Base-by-base conservation (phyloP, 2,329 filamentous ascomycete species). In the Orbilia ellipsospora region DNA sequence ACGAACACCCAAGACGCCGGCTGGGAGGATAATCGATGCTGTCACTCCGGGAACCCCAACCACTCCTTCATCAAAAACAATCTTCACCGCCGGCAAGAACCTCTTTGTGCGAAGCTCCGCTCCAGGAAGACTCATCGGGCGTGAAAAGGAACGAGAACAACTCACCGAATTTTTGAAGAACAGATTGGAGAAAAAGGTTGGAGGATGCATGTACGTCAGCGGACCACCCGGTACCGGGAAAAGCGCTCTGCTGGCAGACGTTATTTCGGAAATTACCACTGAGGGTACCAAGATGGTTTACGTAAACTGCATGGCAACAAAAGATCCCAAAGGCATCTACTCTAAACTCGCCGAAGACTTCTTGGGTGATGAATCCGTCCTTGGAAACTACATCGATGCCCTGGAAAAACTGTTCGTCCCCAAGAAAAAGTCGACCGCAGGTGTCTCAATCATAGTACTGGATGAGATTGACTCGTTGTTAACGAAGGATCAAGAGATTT, bases 251-350 rank as follows among this genome's bases (percentile, higher is more conserved):
- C 89, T 98, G 77, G 90, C 90, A 77, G 90, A 96, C 81, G 88
- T 96, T 60, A 91, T 91, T 56, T 84, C 88, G 56, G 85, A 88
- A 51, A 83, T 90, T 57, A 83, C 84, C 10, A 81, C 84, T 2
- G 83, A 84, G 40, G 83, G 86, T 15, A 82, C 84, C 1, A 80
- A 82, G 12, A 82, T 82, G 2, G 84, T 95, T 63, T 94, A 94
- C 80, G 87, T 99, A 85, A 99, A 99, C 82, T 99, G 95, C 83
- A 97, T 97, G 90, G 97, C 94, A 83, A 90, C 97, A 83, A 96
- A 95, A 80, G 92, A 89, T 40, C 92, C 93, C 1, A 90, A 89
- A 78, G 94, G 97, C 81, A 86, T 99, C 20, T 96, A 96, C 82
- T 87, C 87, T 77, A 94, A 90, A 18, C 84, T 99, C 16, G 83